A percentile compares a stretch with the other conserved stretches of the same genome.
Conservation (phyloP, 2,329 filamentous ascomycete species). For the Aquanectria penicillioides region DNA sequence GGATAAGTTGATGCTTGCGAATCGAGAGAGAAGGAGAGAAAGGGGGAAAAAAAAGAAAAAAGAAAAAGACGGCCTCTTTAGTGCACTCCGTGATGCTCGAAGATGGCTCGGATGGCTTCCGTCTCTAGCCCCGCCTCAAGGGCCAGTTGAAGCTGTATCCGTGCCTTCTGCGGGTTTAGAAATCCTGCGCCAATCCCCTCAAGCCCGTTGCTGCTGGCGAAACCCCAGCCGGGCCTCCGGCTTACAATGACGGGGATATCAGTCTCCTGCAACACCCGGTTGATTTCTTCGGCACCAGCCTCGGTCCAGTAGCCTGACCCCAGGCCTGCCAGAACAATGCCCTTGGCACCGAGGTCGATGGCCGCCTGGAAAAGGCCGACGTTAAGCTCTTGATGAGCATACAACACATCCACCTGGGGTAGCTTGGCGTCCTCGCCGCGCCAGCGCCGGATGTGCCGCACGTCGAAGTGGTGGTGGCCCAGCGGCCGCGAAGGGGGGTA, state of each 20-base stretch:
- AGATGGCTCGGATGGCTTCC: slow-evolving; percentile 41
- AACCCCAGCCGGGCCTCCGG: slow-evolving; percentile 61
- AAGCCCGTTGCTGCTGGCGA: slow-evolving; percentile 53
- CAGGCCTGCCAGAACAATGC: slow-evolving; percentile 65
- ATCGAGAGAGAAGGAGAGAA: neutral
- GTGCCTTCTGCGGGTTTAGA: slow-evolving; percentile 65
- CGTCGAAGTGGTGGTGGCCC: slow-evolving; percentile 56
- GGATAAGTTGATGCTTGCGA: neutral
- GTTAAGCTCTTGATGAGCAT: slow-evolving; percentile 64
- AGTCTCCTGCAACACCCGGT: slow-evolving; percentile 55
- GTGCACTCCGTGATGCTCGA: slow-evolving; percentile 43
- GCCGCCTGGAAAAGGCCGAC: slow-evolving; percentile 58
- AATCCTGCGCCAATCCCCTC: slow-evolving; percentile 59
- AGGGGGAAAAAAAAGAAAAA: no score
- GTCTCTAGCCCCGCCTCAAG: slow-evolving; percentile 42
- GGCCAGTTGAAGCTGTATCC: slow-evolving; percentile 60
- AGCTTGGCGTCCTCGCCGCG: slow-evolving; percentile 46
- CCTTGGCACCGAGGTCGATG: slow-evolving; percentile 60
- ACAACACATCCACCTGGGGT: slow-evolving; percentile 66
- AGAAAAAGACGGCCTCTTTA: no score
- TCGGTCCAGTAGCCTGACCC: slow-evolving; percentile 62
- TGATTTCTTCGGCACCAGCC: slow-evolving; percentile 51
- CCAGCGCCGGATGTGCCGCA: slow-evolving; percentile 36
- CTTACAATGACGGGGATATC: slow-evolving; percentile 61
- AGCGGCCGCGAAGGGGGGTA: slow-evolving; percentile 61